A percentile compares a stretch with the other conserved stretches of the same genome.
Conservation (phyloP, 2,329 filamentous ascomycete species). For the Metarhizium sp. region DNA sequence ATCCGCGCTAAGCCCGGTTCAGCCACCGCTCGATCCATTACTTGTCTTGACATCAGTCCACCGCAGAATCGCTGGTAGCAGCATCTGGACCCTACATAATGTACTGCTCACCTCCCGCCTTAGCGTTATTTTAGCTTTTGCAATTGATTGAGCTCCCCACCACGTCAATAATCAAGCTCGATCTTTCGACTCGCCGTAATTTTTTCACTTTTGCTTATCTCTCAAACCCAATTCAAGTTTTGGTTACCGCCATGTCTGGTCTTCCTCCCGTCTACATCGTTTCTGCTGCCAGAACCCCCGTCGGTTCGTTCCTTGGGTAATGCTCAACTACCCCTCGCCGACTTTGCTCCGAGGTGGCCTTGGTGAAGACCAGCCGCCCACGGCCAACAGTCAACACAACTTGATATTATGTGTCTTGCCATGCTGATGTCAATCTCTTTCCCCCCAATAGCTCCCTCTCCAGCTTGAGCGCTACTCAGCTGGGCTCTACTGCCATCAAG, state of each 20-base stretch:
- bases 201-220: no score
- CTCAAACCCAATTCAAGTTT: not conserved
- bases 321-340: conserved; percentile 1
- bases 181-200: conserved; percentile 4
- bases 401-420: not conserved
- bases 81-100: not conserved
- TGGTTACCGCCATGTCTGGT: conserved; percentile 50
- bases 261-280: conserved; percentile 92
- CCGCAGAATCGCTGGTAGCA: not conserved
- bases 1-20: not conserved
- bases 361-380: not conserved
- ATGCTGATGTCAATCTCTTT: not conserved
- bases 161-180: not conserved
- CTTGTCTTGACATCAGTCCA: not conserved
- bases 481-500: conserved; percentile 90
- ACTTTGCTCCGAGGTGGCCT: not conserved
- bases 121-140: not conserved
- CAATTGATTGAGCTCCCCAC: not conserved
- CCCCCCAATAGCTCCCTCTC: conserved; percentile 62
- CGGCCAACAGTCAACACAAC: no score
- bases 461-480: conserved; percentile 73
- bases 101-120: not conserved
- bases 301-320: conserved; percentile 91
- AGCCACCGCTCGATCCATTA: not conserved
- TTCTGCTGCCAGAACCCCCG: conserved; percentile 79